Percentiles rank a stretch among this genome's conserved stretches.
phyloP scores from a whole-genome alignment of 331 rosid genomes.

The Pyracantha coccinea region DNA sequence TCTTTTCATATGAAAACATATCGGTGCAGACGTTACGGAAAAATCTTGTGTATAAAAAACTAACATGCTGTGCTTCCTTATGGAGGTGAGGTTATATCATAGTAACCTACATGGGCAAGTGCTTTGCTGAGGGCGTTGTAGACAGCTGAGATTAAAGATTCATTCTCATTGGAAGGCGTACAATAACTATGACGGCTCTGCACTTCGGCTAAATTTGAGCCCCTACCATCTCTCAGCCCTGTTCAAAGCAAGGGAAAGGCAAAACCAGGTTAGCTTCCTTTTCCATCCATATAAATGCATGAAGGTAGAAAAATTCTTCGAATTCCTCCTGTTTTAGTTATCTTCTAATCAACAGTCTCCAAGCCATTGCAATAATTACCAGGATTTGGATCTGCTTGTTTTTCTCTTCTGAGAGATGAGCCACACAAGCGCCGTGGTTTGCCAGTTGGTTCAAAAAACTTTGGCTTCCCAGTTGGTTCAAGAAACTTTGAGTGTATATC shows the following conservation, averaged over 20 bases:
- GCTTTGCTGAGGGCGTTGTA: neutral
- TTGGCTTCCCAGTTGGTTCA: neutral
- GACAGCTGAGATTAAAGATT: slow-evolving; percentile 2
- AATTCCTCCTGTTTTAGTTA: neutral
- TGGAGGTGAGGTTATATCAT: neutral
- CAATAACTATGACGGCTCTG: slow-evolving; percentile 1
- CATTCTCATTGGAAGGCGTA: slow-evolving; percentile 8
- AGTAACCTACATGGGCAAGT: slow-evolving; percentile 12
- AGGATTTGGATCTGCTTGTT: neutral
- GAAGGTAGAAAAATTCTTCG: neutral
- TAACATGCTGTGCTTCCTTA: neutral
- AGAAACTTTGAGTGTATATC: no score
- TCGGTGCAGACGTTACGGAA: neutral
- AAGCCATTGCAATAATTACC: neutral
- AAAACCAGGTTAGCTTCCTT: neutral
- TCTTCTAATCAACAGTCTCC: neutral
- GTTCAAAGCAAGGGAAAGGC: neutral
- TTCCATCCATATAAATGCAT: neutral
- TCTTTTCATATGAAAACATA: neutral
- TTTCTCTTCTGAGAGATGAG: neutral
- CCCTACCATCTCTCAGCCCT: slow-evolving; percentile 12
- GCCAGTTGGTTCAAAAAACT: neutral
- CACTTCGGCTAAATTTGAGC: neutral
- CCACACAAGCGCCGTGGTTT: no score
- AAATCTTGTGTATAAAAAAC: neutral